Percentiles rank a stretch among this genome's conserved stretches.
These are phyloP conservation scores for Phellopilus nigrolimitatus DNA, from an alignment of 1,284 basidiomycete genomes.

Conservation along the genomic window DNA sequence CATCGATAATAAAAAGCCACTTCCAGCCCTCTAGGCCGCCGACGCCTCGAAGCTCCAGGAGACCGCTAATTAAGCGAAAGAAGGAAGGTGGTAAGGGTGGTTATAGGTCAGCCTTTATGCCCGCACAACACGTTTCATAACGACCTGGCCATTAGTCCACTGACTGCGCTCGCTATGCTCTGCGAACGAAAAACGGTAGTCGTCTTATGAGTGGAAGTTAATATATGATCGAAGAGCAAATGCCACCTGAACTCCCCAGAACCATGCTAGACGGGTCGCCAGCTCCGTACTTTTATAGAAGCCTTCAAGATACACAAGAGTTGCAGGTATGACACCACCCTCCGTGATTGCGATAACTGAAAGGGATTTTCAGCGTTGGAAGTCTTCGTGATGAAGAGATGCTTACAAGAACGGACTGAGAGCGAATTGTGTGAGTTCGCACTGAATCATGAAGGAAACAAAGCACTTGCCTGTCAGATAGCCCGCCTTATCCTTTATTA, in stretches of 20 bases:
- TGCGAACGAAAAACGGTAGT: conserved; percentile 1
- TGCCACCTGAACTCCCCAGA: conserved; percentile 33
- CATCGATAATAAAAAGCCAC: conserved; percentile 37
- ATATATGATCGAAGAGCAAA: background rate
- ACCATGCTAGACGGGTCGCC: conserved; percentile 35
- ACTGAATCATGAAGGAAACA: background rate
- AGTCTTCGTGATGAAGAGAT: background rate
- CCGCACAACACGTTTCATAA: too few species aligned
- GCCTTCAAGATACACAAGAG: conserved; percentile 35
- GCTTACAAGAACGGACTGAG: conserved; percentile 31
- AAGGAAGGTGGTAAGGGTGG: background rate
- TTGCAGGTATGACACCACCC: conserved; percentile 36
- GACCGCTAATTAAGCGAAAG: conserved; percentile 26
- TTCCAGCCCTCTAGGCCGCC: conserved; percentile 37
- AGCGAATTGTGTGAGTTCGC: too few species aligned
- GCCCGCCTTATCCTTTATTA: conserved; percentile 32
- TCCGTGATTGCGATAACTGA: conserved; percentile 37
- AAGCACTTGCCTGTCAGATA: conserved; percentile 29
- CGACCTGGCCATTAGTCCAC: conserved; percentile 33
- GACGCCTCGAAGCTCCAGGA: conserved; percentile 32
- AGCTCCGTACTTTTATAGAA: conserved; percentile 37
- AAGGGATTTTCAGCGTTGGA: background rate
- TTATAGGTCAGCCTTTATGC: background rate
- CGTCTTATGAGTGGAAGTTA: too few species aligned
- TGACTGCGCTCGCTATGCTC: conserved; percentile 34